Conservation (phyloP, 2,329 filamentous ascomycete genomes). For the Knoxdaviesia capensis region DNA sequence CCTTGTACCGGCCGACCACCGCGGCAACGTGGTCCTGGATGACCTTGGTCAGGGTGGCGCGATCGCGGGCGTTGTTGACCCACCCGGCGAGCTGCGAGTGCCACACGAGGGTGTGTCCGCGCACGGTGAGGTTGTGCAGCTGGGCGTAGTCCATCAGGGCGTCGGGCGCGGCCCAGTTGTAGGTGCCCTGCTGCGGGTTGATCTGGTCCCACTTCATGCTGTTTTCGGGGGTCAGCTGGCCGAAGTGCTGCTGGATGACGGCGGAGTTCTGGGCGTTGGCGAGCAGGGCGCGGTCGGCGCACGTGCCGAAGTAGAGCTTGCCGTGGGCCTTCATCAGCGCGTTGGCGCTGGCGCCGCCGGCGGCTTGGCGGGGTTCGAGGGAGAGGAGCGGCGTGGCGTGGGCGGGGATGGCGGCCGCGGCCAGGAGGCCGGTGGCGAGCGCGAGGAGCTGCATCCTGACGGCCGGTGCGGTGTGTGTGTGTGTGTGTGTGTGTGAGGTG, state of each 20-base stretch:
- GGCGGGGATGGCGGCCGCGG: too few relatives aligned
- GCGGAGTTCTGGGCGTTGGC: slow-evolving; percentile 24
- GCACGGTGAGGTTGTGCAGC: slow-evolving; percentile 34
- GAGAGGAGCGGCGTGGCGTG: too few relatives aligned
- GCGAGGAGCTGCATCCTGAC: too few relatives aligned
- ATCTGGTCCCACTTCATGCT: slow-evolving; percentile 48
- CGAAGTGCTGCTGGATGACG: slow-evolving; percentile 40
- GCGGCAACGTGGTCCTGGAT: slow-evolving; percentile 39
- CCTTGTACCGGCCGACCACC: slow-evolving; percentile 37
- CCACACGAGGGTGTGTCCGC: slow-evolving; percentile 49
- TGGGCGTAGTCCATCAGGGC: slow-evolving; percentile 37
- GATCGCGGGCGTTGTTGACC: slow-evolving; percentile 35
- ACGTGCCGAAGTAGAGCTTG: slow-evolving; percentile 35
- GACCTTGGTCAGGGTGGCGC: slow-evolving; percentile 27
- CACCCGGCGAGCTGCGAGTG: slow-evolving; percentile 37
- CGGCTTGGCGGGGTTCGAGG: too few relatives aligned
- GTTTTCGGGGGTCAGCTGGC: slow-evolving; percentile 47
- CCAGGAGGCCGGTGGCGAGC: too few relatives aligned
- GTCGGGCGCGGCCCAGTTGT: slow-evolving; percentile 36
- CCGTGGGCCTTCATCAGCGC: slow-evolving; percentile 1
- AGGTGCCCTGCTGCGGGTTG: slow-evolving; percentile 25
- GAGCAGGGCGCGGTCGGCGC: slow-evolving; percentile 32
- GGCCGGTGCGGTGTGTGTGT: too few relatives aligned
- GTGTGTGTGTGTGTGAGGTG: too few relatives aligned
- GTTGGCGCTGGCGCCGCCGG: not conserved